Conservation (phyloP, 768 basidiomycete genomes). For the Mycena kentingensis region DNA sequence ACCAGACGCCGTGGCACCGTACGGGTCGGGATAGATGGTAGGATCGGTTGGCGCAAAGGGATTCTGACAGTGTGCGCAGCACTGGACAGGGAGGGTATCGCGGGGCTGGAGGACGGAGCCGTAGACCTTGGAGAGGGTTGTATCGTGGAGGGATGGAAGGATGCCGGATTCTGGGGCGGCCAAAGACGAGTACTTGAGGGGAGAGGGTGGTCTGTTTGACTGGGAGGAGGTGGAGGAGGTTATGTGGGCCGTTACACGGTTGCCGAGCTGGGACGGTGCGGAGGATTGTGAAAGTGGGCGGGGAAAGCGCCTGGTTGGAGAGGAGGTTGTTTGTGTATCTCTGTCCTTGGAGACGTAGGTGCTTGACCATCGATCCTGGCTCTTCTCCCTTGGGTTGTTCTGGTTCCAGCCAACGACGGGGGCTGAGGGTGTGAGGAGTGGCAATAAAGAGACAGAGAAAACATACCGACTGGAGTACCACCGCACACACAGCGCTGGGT, state of each 20-base stretch:
- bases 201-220: conserved; percentile 51
- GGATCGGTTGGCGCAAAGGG: conserved; percentile 73
- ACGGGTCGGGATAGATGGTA: conserved; percentile 82
- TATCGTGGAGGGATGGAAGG: conserved; percentile 54
- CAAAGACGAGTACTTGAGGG: conserved; percentile 53
- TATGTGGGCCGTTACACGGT: conserved; percentile 61
- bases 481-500: conserved; percentile 83
- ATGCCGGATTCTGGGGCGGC: conserved; percentile 61
- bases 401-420: conserved; percentile 71
- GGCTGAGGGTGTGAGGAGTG: conserved; percentile 41
- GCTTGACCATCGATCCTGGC: conserved; percentile 75
- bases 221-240: conserved; percentile 47
- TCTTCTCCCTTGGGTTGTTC: conserved; percentile 39
- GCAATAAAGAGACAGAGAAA: conserved; percentile 6
- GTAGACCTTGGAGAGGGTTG: conserved; percentile 78
- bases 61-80: conserved; percentile 64
- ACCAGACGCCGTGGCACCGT: conserved; percentile 30
- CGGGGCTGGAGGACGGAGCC: conserved; percentile 82
- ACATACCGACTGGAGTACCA: conserved; percentile 76
- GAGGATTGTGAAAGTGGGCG: conserved; percentile 42
- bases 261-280: conserved; percentile 38
- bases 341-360: conserved; percentile 67
- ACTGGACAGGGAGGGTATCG: conserved; percentile 68
- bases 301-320: conserved; percentile 51
- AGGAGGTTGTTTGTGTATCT: conserved; percentile 32